Evolutionary conservation across 2,329 filamentous ascomycete genomes (phyloP).

Genomic region (Sphaerulina populicola): DNA sequence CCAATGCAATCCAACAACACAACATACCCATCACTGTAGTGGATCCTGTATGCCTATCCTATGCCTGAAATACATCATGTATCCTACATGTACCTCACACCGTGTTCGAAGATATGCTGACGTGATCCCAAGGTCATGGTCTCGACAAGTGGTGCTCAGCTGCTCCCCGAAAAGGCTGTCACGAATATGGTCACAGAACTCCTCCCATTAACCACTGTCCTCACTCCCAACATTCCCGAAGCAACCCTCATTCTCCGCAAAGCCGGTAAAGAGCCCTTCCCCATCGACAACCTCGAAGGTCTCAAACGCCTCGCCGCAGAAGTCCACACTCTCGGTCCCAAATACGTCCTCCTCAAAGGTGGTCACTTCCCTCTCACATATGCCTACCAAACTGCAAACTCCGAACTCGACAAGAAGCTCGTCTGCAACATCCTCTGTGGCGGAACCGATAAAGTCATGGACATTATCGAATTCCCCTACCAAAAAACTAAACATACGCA

Average conservation of each 20-base stretch:
- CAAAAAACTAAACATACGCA: slow-evolving; percentile 74
- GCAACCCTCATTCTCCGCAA: slow-evolving; percentile 56
- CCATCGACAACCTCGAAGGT: slow-evolving; percentile 54
- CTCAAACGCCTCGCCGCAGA: slow-evolving; percentile 59
- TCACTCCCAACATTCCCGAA: slow-evolving; percentile 74
- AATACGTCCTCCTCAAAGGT: slow-evolving; percentile 80
- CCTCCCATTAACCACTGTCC: slow-evolving; percentile 57
- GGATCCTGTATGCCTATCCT: slow-evolving; percentile 56
- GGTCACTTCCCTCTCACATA: slow-evolving; percentile 74
- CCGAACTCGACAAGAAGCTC: slow-evolving; percentile 51
- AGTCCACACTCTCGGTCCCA: slow-evolving; percentile 61
- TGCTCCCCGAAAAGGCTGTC: slow-evolving; percentile 60
- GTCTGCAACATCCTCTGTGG: slow-evolving; percentile 74
- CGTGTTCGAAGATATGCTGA: not conserved
- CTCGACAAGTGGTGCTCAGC: slow-evolving; percentile 64
- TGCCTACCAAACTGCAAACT: slow-evolving; percentile 52
- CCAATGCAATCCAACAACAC: slow-evolving; percentile 53
- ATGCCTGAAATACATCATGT: not conserved
- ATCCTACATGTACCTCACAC: too few relatives aligned
- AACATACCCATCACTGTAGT: slow-evolving; percentile 55
- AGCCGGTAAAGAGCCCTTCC: slow-evolving; percentile 38
- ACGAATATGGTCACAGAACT: slow-evolving; percentile 51
- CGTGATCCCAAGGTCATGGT: slow-evolving; percentile 67
- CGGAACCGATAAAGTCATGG: slow-evolving; percentile 40
- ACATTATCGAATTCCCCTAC: slow-evolving; percentile 62